These are phyloP conservation scores for Leptographium lundbergii DNA, from an alignment of 2,329 filamentous ascomycete species.

Conservation along the genomic window DNA sequence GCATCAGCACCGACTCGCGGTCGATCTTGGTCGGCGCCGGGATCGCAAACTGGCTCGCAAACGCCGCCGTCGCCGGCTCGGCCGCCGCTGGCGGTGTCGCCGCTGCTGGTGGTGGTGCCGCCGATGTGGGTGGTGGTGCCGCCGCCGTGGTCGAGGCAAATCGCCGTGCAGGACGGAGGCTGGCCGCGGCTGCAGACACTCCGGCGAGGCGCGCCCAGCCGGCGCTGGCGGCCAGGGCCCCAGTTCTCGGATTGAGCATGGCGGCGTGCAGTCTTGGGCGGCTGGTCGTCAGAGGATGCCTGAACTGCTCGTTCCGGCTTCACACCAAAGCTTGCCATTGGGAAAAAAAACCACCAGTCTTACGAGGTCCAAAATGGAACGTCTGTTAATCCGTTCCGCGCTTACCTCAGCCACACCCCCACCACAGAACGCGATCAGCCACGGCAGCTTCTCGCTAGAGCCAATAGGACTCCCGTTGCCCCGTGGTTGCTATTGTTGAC, in stretches of 20 bases:
- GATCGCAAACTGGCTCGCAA: neutral
- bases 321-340: neutral
- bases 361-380: neutral
- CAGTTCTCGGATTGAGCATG: constrained; percentile 58
- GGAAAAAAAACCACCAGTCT: neutral
- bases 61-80: neutral
- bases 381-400: neutral
- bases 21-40: constrained; percentile 6
- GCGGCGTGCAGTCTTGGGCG: constrained; percentile 6
- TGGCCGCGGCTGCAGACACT: neutral
- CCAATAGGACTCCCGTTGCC: constrained; percentile 42
- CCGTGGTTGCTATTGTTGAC: constrained; percentile 43
- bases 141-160: constrained; percentile 11
- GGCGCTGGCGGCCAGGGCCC: constrained; percentile 24
- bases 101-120: neutral
- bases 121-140: neutral
- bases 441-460: constrained; percentile 6
- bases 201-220: constrained; percentile 12
- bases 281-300: neutral
- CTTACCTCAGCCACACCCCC: neutral
- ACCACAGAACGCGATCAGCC: constrained; percentile 13
- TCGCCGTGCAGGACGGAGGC: constrained; percentile 10
- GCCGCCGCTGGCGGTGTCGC: neutral
- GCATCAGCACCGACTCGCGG: constrained; percentile 39
- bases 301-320: neutral